These are phyloP conservation scores for Coemansia sp. DNA, from an alignment of 192 early-diverging fungal species.

Conservation along the genomic window DNA sequence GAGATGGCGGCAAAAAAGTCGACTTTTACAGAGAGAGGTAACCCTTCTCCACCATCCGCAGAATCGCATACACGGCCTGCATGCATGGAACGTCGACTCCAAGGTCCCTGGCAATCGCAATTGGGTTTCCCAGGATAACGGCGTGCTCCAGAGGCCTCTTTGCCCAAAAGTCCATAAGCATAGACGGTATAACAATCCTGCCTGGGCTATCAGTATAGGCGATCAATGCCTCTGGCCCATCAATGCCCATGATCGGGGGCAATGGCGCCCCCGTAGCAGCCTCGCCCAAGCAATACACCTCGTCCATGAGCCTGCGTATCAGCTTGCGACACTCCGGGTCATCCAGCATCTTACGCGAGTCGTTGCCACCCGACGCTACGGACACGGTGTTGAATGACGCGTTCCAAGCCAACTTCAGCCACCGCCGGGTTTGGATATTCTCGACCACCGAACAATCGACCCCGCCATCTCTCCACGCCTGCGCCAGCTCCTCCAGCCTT, in stretches of 20 bases:
- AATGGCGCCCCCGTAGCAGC: slow-evolving; percentile 43
- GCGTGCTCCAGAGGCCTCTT: slow-evolving; percentile 58
- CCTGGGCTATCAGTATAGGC: slow-evolving; percentile 15
- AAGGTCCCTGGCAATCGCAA: slow-evolving; percentile 41
- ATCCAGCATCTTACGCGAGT: slow-evolving; percentile 58
- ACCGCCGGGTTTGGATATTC: slow-evolving; percentile 63
- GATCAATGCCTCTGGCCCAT: slow-evolving; percentile 38
- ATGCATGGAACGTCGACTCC: slow-evolving; percentile 50
- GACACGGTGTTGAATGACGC: slow-evolving; percentile 68
- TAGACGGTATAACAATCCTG: slow-evolving; percentile 53
- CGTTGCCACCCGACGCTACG: slow-evolving; percentile 58
- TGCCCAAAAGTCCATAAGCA: slow-evolving; percentile 60
- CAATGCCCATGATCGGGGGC: slow-evolving; percentile 16
- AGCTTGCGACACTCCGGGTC: slow-evolving; percentile 49
- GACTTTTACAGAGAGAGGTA: background rate
- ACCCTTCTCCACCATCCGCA: slow-evolving; percentile 47
- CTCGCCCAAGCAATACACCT: slow-evolving; percentile 59
- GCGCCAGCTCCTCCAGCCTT: slow-evolving; percentile 34
- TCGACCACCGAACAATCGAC: slow-evolving; percentile 43
- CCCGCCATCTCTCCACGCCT: slow-evolving; percentile 44
- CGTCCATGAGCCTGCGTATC: slow-evolving; percentile 53
- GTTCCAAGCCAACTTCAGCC: slow-evolving; percentile 78
- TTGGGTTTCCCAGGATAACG: slow-evolving; percentile 57
- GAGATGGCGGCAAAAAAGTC: too few relatives aligned
- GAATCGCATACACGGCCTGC: slow-evolving; percentile 54